Conservation (phyloP, 192 early-diverging fungal genomes). For the Podila clonocystis region DNA sequence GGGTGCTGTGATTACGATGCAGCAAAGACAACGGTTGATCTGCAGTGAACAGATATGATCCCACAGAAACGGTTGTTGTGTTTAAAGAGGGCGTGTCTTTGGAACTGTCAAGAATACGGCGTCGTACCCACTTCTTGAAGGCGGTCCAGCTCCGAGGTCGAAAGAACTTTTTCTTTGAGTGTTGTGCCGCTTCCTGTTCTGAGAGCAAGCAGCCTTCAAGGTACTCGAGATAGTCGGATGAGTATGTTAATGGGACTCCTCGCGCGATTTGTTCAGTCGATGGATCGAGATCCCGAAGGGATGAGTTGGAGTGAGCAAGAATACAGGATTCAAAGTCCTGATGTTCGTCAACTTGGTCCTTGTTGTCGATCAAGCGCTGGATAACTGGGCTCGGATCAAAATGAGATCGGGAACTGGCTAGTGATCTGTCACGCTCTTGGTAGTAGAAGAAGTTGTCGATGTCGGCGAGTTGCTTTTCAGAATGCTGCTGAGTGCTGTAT, state of each 20-base stretch:
- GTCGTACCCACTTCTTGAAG: conserved; percentile 23
- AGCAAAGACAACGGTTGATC: too few species aligned
- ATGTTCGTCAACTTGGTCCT: too few species aligned
- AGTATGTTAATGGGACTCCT: conserved; percentile 4
- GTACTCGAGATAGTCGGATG: conserved; percentile 26
- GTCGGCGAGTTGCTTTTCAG: not conserved
- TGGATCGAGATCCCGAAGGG: not conserved
- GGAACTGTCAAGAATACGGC: conserved; percentile 10
- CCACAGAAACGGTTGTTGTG: not conserved
- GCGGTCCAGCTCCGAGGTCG: conserved; percentile 31
- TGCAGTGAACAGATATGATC: too few species aligned
- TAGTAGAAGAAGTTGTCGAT: too few species aligned
- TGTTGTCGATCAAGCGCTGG: too few species aligned
- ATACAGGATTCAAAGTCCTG: too few species aligned
- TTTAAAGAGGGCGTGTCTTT: not conserved
- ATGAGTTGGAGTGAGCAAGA: too few species aligned
- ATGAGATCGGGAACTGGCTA: too few species aligned
- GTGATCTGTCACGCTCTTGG: too few species aligned
- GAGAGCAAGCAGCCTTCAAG: conserved; percentile 20
- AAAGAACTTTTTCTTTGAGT: not conserved
- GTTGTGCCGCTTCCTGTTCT: conserved; percentile 18
- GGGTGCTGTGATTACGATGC: conserved; percentile 7
- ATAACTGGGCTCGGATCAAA: too few species aligned
- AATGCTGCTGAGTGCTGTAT: not conserved
- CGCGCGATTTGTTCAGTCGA: not conserved